These are phyloP conservation scores for Taphrina populina DNA, from an alignment of 1,139 yeast species.

Conservation along the genomic window DNA sequence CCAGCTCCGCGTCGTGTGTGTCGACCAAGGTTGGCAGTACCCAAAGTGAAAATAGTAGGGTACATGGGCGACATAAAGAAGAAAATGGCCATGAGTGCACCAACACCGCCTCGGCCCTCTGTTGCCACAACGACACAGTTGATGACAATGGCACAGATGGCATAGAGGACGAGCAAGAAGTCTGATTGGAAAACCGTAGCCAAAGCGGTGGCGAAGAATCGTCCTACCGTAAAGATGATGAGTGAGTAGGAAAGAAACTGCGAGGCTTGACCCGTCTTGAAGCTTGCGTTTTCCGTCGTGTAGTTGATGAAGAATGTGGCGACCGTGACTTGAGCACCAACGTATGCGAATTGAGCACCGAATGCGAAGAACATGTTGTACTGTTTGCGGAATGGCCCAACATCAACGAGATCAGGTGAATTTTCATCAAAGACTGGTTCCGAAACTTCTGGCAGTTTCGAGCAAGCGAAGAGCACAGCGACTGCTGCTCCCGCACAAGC, in stretches of 20 bases:
- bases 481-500: constrained; percentile 32
- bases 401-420: constrained; percentile 6
- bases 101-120: constrained; percentile 33
- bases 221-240: constrained; percentile 34
- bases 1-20: constrained; percentile 35
- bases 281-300: constrained; percentile 20
- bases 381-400: constrained; percentile 33
- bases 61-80: constrained; percentile 35
- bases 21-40: constrained; percentile 33
- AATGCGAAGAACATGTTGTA: constrained; percentile 34
- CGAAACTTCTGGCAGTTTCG: constrained; percentile 34
- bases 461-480: constrained; percentile 28
- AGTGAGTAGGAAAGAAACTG: constrained; percentile 33
- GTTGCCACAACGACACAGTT: constrained; percentile 3
- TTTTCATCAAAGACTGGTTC: constrained; percentile 31
- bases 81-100: constrained; percentile 26
- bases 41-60: constrained; percentile 35
- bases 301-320: constrained; percentile 35
- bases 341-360: constrained; percentile 34
- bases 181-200: constrained; percentile 33
- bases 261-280: constrained; percentile 12
- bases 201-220: constrained; percentile 35
- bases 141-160: constrained; percentile 19
- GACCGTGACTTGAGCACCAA: constrained; percentile 34
- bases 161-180: constrained; percentile 15